Evolutionary conservation across 257 asterid genomes (phyloP), one percentile per base, ranked within the genome.

Genomic region (Solanum sparsipilum): DNA sequence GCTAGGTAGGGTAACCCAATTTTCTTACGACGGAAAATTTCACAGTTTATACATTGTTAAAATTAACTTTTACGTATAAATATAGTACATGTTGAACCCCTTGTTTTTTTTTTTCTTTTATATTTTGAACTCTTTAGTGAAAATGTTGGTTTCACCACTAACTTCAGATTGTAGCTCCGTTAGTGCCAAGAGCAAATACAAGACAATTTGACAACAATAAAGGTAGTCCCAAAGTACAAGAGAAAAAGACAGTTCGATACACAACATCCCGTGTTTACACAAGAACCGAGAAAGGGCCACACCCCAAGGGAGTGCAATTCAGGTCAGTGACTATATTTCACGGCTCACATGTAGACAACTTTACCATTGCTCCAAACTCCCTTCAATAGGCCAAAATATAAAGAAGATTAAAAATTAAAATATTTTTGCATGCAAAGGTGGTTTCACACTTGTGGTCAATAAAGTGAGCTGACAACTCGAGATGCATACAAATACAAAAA

Each of bases 261-360:
- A 8, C 9, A 78, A 2, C 84, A 35, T 78, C 5, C n/a, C 0
- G 23, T 5, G 31, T 75, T 35, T 75, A 25, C 34, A 2, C 34
- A 25, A 3, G 56, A 13, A 2, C 23, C 20, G 12, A 5, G 23
- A 6, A 76, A 23, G 34, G 84, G 13, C 23, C 58, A 4, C 7
- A 6, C 35, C 20, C 0, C 65, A 56, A 7, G 8, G 9, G 25
- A 72, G 44, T 72, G 44, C 11, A 72, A 18, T 72, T 23, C 78
- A 31, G 12, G 78, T 31, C n/a, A 16, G 41, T 31, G 39, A 71
- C 41, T 18, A 72, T 32, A 71, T 72, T 9, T 32, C 79, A 72
- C 3, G 0, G 12, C 38, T 70, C 38, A 7, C 11, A 7, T 1
- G 16, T 0, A n/a, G 0, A 65, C 16, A 65, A 65, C 8, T 65